phyloP scores from a whole-genome alignment of 108 stramenopile species.

The Cyclotella baltica region DNA sequence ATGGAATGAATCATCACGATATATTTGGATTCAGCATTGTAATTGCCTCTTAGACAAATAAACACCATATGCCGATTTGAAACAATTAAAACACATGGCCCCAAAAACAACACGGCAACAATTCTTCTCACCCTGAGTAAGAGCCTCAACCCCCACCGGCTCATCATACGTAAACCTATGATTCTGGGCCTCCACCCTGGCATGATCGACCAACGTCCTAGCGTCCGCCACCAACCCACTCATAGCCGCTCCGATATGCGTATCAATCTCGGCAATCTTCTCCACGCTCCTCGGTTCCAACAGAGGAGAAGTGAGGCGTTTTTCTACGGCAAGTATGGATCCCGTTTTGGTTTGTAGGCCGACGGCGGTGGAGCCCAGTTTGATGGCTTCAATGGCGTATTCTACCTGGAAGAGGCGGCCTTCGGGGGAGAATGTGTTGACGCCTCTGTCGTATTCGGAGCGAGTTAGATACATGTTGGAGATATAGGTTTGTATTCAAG shows the following conservation, averaged over 20 bases:
- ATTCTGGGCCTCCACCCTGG: constrained; percentile 99
- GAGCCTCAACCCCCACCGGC: constrained; percentile 97
- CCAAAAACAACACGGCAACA: background rate
- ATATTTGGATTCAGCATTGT: no score
- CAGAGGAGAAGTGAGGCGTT: constrained; percentile 93
- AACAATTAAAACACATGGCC: no score
- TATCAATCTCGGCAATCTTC: constrained; percentile 99
- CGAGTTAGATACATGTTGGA: constrained; percentile 92
- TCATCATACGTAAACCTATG: constrained; percentile 98
- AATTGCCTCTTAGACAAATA: no score
- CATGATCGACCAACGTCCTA: constrained; percentile 98
- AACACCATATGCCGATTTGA: no score
- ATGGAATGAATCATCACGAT: no score
- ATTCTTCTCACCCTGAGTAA: constrained; percentile 88
- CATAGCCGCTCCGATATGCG: constrained; percentile 98
- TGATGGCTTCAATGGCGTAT: constrained; percentile 99
- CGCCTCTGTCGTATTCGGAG: constrained; percentile 99
- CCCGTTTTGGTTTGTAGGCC: constrained; percentile 96
- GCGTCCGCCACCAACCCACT: constrained; percentile 98
- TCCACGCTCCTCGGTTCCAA: constrained; percentile 95
- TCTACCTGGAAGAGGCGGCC: constrained; percentile 99
- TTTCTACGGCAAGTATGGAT: constrained; percentile 97
- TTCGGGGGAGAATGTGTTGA: constrained; percentile 99
- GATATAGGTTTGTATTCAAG: background rate
- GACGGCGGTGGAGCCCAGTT: constrained; percentile 97